These are phyloP conservation scores for Geotrichum carabidarum DNA, from an alignment of 1,139 yeast species.

Conservation along the genomic window DNA sequence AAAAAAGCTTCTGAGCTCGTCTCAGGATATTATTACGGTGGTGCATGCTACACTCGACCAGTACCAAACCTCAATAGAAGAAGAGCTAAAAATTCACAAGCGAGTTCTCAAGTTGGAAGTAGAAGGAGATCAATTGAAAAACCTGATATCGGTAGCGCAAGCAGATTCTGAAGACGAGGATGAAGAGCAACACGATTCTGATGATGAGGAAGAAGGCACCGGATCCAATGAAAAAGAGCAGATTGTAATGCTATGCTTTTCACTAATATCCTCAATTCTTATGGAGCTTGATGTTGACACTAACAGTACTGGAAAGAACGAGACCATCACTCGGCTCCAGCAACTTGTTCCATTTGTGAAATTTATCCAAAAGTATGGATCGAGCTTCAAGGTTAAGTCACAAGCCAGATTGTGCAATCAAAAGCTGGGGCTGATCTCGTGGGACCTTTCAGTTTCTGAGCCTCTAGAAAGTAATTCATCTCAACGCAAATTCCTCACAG, in stretches of 20 bases:
- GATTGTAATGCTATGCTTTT: slow-evolving; percentile 31
- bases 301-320: slow-evolving; percentile 16
- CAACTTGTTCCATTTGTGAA: slow-evolving; percentile 36
- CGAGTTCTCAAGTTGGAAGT: slow-evolving; percentile 18
- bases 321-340: slow-evolving; percentile 43
- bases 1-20: slow-evolving; percentile 56
- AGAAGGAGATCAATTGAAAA: not conserved
- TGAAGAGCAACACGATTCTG: slow-evolving; percentile 30
- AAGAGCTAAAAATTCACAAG: slow-evolving; percentile 11
- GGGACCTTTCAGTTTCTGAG: not conserved
- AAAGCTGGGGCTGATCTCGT: slow-evolving; percentile 5
- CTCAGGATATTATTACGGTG: slow-evolving; percentile 54
- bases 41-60: slow-evolving; percentile 47
- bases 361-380: slow-evolving; percentile 29
- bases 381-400: slow-evolving; percentile 19
- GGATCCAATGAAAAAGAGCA: slow-evolving; percentile 31
- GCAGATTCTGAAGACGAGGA: slow-evolving; percentile 29
- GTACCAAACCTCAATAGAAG: slow-evolving; percentile 20
- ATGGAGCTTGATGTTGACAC: slow-evolving; percentile 22
- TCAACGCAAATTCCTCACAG: slow-evolving; percentile 41
- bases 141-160: slow-evolving; percentile 6
- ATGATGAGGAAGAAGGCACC: slow-evolving; percentile 29
- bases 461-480: not conserved
- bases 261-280: slow-evolving; percentile 31
- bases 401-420: slow-evolving; percentile 21